phyloP scores from a whole-genome alignment of 2,329 filamentous ascomycete species.

The Drechslerella stenobrocha region DNA sequence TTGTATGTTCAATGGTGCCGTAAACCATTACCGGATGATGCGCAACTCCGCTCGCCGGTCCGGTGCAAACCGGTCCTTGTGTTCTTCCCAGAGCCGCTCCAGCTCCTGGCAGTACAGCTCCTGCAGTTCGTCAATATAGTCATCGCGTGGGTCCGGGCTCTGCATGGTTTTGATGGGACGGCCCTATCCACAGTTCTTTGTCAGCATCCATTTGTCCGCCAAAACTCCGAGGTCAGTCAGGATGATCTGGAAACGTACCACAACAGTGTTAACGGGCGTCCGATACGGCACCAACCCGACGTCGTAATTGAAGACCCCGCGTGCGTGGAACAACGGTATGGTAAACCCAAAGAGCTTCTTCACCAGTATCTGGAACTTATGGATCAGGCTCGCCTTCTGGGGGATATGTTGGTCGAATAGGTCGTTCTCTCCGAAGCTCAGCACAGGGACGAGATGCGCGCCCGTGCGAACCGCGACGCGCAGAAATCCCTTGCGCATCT shows the following conservation, averaged over 20 bases:
- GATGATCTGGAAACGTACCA: slow-evolving; percentile 28
- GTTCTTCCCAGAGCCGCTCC: slow-evolving; percentile 71
- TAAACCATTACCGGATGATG: slow-evolving; percentile 62
- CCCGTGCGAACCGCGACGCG: slow-evolving; percentile 89
- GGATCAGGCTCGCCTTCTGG: slow-evolving; percentile 74
- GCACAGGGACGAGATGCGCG: slow-evolving; percentile 89
- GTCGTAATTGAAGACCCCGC: slow-evolving; percentile 94
- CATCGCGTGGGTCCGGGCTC: slow-evolving; percentile 67
- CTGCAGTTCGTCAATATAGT: slow-evolving; percentile 80
- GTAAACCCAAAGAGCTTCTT: slow-evolving; percentile 91
- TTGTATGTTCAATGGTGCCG: too few species aligned
- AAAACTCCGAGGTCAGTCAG: too few species aligned
- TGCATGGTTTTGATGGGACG: slow-evolving; percentile 63
- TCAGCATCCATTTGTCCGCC: slow-evolving; percentile 18
- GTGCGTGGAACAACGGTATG: slow-evolving; percentile 81
- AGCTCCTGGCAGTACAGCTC: slow-evolving; percentile 75
- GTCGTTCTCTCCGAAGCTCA: slow-evolving; percentile 90
- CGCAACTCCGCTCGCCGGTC: slow-evolving; percentile 68
- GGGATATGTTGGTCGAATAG: slow-evolving; percentile 87
- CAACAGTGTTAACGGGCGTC: slow-evolving; percentile 79
- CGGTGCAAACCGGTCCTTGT: slow-evolving; percentile 74
- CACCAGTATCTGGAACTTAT: slow-evolving; percentile 77
- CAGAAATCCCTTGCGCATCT: slow-evolving; percentile 82
- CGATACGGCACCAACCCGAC: slow-evolving; percentile 95
- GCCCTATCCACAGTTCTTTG: slow-evolving; percentile 14